Evolutionary conservation across 352 stramenopile species (phyloP).

Genomic region (Pythium myriotylum): DNA sequence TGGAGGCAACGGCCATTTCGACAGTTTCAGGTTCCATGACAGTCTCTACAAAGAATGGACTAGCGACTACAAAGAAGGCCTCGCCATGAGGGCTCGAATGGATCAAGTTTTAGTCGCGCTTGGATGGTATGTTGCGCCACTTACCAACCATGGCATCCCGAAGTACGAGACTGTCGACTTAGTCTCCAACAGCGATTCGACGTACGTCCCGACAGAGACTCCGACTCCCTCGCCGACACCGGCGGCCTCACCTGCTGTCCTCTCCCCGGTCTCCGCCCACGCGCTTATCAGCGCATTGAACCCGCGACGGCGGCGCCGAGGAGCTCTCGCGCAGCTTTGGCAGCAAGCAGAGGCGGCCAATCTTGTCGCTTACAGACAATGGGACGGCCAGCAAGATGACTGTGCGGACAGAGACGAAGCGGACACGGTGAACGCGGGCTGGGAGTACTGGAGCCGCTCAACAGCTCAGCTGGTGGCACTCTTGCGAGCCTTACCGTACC

Average conservation of each 20-base stretch:
- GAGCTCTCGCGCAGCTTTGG: background rate
- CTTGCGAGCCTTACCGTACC: constrained; percentile 1
- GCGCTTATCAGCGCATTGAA: background rate
- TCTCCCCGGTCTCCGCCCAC: background rate
- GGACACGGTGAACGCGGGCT: background rate
- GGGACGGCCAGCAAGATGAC: no score
- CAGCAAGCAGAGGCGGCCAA: background rate
- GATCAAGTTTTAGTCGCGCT: background rate
- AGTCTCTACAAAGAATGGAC: background rate
- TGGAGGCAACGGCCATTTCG: background rate
- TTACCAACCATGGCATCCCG: background rate
- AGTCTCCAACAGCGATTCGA: background rate
- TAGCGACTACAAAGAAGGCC: background rate
- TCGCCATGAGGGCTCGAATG: background rate
- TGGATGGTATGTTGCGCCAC: constrained; percentile 4
- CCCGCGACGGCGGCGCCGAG: background rate
- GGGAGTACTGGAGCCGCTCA: background rate
- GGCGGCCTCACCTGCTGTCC: background rate
- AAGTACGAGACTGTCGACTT: background rate
- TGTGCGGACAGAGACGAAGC: no score
- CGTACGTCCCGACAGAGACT: background rate
- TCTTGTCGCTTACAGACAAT: background rate
- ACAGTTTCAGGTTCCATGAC: constrained; percentile 4
- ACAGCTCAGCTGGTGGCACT: background rate
- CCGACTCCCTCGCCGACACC: background rate